Base-by-base conservation (phyloP, 805 yeast species). In the Wickerhamomyces hampshirensis region DNA sequence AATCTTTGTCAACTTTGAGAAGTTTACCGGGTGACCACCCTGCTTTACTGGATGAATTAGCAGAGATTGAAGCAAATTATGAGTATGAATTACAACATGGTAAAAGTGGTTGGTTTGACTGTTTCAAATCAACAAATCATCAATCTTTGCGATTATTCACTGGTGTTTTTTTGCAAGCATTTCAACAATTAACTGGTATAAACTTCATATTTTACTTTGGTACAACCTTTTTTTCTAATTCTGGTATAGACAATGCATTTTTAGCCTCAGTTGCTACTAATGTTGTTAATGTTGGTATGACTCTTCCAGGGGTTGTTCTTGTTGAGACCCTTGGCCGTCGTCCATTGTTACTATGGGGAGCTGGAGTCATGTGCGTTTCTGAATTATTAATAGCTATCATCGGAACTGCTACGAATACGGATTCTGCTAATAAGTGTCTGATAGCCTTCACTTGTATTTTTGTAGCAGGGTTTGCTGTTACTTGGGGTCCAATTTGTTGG, bases 401-500 rank as follows among this genome's bases (percentile, higher is more conserved):
- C 23, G 69, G 64, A 18, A 45, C 55, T 19, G 50, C 70, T 1
- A 42, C 60, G 27, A 49, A 46, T 16, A 43, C 60, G 23, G 50
- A 46, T 16, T 50, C 60, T 13, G 65, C 70, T 11, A 63, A 68
- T 34, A 65, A 69, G 54, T 69, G 65, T 28, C 62, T 71, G 49
- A 67, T 75, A 50, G 76, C 75, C 14, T 69, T 72, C 47, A 57
- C 67, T 5, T 74, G 76, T 56, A 45, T 72, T 42, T 84, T 80
- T 55, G 79, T 85, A 46, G 77, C 79, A 37, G 78, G 80, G 55
- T 82, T 82, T 64, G 93, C 91, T 8, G 70, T 84, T 5, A 73
- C 91, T 17, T 84, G 93, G 91, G 91, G 91, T 57, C 87, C 93
- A 24, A 76, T 73, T 42, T 77, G 75, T 26, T 84, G 89, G 88